Evolutionary conservation across 139 green algal genomes (phyloP), one percentile per base, ranked within the genome.

Genomic region (Chlamydomonas eustigma): DNA sequence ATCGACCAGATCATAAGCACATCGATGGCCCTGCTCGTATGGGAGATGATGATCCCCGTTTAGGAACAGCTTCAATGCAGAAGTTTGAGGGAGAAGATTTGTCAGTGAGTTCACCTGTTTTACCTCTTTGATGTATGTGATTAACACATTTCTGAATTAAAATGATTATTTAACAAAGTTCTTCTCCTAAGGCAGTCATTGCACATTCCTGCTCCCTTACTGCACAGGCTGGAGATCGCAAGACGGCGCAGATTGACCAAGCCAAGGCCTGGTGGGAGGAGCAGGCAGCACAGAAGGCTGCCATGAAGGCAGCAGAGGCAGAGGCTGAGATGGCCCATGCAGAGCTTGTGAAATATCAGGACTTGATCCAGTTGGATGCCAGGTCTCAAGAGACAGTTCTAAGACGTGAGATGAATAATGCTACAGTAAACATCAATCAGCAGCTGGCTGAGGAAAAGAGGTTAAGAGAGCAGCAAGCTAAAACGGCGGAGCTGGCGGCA

Each of bases 11-110:
- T 51, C 80, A 65, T 39, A 82, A 88, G 65, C 71, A 51, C 2
- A 76, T 91, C 28, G 87, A 89, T 32, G 36, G 58, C 25, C 87
- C 90, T 36, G 87, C 87, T 0, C 87, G 90, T 4, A 39, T 89
- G n/a, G 84, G 86, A 1, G 90, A 94, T 64, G 76, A 87, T 4
- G 90, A 94, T 69, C 30, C 51, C 0, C 76, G 87, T 1, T 85
- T 87, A 37, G 90, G 90, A 1, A 64, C 85, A 18, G 75, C 85
- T 25, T 90, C 83, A 0, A 64, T 92, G 58, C 90, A 93, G 76
- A 80, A 74, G 33, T 93, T 93, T 79, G 78, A 86, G 24, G 90
- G 90, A 0, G 90, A 94, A 76, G 90, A 94, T 75, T 80, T 94
- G 24, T 64, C 76, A 63, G 84, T 89, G 37, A 52, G 84, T 30